Evolutionary conservation across 345 rosid genomes (phyloP).

Genomic region (Lepidium didymum): DNA sequence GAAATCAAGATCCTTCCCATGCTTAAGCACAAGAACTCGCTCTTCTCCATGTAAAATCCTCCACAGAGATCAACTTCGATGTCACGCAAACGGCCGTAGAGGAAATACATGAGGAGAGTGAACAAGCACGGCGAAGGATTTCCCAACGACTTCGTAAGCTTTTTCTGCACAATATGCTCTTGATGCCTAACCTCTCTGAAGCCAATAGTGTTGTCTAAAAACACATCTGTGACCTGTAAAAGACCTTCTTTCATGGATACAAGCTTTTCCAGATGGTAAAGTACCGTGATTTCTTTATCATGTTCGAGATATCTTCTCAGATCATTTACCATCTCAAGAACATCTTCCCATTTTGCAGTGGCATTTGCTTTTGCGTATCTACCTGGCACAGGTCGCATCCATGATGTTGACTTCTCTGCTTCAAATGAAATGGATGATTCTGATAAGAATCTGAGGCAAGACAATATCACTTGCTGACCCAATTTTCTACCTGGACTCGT

Average conservation of each 20-base stretch:
- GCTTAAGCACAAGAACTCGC: conserved; percentile 30
- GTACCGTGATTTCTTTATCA: conserved; percentile 24
- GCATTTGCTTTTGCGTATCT: conserved; percentile 23
- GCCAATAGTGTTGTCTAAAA: conserved; percentile 54
- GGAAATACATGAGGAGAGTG: conserved; percentile 61
- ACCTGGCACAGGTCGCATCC: conserved; percentile 60
- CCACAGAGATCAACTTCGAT: conserved; percentile 67
- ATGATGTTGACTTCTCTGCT: conserved; percentile 41
- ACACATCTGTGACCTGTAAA: conserved; percentile 57
- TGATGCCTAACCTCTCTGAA: conserved; percentile 61
- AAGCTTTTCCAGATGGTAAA: conserved; percentile 52
- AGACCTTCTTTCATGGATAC: conserved; percentile 82
- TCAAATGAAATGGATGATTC: conserved; percentile 35
- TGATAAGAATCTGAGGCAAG: conserved; percentile 55
- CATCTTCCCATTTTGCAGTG: conserved; percentile 65
- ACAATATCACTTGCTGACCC: conserved; percentile 55
- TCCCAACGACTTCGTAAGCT: conserved; percentile 57
- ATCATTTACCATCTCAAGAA: conserved; percentile 69
- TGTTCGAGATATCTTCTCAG: conserved; percentile 42
- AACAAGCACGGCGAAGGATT: conserved; percentile 69
- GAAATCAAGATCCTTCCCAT: conserved; percentile 70
- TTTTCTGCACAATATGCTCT: conserved; percentile 57
- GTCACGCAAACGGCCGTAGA: conserved; percentile 56
- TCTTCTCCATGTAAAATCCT: conserved; percentile 35
- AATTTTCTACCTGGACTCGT: conserved; percentile 39